Evolutionary conservation across 345 rosid genomes (phyloP).

Genomic region (Salix caprea): DNA sequence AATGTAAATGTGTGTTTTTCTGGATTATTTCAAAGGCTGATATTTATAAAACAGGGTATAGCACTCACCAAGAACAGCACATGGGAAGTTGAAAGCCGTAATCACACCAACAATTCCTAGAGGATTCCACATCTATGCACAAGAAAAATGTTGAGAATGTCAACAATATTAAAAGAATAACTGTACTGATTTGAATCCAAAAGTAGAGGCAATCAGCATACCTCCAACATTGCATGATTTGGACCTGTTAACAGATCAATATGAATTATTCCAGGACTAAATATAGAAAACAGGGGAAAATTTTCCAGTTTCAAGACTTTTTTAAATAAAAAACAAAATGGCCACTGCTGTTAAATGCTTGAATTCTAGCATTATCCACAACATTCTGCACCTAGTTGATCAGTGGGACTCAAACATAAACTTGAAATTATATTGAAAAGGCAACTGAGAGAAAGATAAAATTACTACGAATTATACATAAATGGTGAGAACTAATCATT

Average conservation of each 20-base stretch:
- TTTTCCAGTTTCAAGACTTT: not conserved
- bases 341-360: not conserved
- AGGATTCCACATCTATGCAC: slow-evolving; percentile 90
- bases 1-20: not conserved
- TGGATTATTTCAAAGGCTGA: not conserved
- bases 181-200: slow-evolving; percentile 1
- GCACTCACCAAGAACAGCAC: slow-evolving; percentile 92
- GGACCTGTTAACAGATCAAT: slow-evolving; percentile 61
- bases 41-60: slow-evolving; percentile 7
- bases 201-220: slow-evolving; percentile 24
- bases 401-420: not conserved
- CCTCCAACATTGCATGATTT: slow-evolving; percentile 96
- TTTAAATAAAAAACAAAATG: not conserved
- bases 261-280: slow-evolving; percentile 15
- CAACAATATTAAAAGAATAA: slow-evolving; percentile 5
- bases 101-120: slow-evolving; percentile 95
- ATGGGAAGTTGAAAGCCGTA: slow-evolving; percentile 94
- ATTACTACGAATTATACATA: not conserved
- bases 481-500: slow-evolving; percentile 1
- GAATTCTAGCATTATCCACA: slow-evolving; percentile 1
- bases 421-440: slow-evolving; percentile 5
- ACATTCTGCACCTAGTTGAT: not conserved
- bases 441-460: not conserved
- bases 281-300: not conserved
- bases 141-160: slow-evolving; percentile 14